These are phyloP conservation scores for rapeseed (Brassica napus) DNA, from an alignment of 345 rosid species.

Conservation along the genomic window Da-Ae NC_063449.1:40512501-40513000, in stretches of 20 bases:
- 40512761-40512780: conserved; percentile 19
- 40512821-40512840: conserved; percentile 41
- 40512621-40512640: conserved; percentile 55
- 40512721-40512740: conserved; percentile 7
- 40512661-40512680: conserved; percentile 54
- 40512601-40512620: conserved; percentile 61
- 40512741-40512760: conserved; percentile 18
- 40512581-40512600: conserved; percentile 57
- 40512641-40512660: conserved; percentile 53
- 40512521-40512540: conserved; percentile 68
- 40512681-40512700: conserved; percentile 61
- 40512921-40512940: conserved; percentile 28
- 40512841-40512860: conserved; percentile 19
- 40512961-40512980: neutral
- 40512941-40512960: conserved; percentile 15
- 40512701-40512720: conserved; percentile 6
- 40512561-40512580: conserved; percentile 54
- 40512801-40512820: conserved; percentile 36
- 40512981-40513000: conserved; percentile 19
- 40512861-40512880: conserved; percentile 35
- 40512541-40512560: conserved; percentile 60
- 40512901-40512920: conserved; percentile 39
- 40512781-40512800: conserved; percentile 22
- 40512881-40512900: conserved; percentile 15
- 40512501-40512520: conserved; percentile 59